These are phyloP conservation scores for Phytophthora brassicae DNA, from an alignment of 352 stramenopile genomes.

Conservation along the genomic window DNA sequence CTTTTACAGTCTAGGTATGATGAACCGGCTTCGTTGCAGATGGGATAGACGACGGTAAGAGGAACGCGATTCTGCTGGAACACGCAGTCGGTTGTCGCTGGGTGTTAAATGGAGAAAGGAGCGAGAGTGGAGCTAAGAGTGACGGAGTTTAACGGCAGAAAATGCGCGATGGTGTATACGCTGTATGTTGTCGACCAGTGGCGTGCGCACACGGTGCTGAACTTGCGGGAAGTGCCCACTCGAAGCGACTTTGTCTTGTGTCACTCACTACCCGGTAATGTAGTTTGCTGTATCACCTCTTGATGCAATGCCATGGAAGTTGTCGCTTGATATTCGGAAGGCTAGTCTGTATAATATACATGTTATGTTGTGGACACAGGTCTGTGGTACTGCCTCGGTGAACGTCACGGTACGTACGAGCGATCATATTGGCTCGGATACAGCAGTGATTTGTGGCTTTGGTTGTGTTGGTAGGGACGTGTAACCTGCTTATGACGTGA, in stretches of 20 bases:
- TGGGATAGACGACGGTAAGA: constrained; percentile 1
- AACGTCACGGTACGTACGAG: constrained; percentile 37
- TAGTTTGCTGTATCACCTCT: constrained; percentile 41
- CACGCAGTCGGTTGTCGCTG: constrained; percentile 52
- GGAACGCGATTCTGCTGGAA: constrained; percentile 54
- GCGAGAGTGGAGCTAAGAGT: constrained; percentile 48
- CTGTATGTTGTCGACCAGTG: constrained; percentile 69
- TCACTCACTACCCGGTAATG: constrained; percentile 55
- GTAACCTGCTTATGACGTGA: constrained; percentile 41
- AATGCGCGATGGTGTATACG: constrained; percentile 46
- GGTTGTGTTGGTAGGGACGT: constrained; percentile 22
- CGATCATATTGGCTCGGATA: no score
- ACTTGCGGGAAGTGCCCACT: constrained; percentile 59
- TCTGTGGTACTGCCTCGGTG: constrained; percentile 54
- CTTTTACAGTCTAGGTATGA: constrained; percentile 20
- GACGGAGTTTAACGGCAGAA: constrained; percentile 7
- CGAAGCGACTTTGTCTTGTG: constrained; percentile 56
- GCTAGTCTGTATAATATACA: constrained; percentile 58
- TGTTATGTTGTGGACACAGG: constrained; percentile 63
- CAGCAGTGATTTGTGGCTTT: neutral
- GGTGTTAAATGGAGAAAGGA: constrained; percentile 60
- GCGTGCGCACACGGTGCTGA: constrained; percentile 58
- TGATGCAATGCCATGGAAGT: constrained; percentile 15
- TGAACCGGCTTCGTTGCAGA: neutral
- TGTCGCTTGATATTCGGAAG: constrained; percentile 43